Conservation (phyloP, 345 rosid species). For the Mallotus nudiflorus region DNA sequence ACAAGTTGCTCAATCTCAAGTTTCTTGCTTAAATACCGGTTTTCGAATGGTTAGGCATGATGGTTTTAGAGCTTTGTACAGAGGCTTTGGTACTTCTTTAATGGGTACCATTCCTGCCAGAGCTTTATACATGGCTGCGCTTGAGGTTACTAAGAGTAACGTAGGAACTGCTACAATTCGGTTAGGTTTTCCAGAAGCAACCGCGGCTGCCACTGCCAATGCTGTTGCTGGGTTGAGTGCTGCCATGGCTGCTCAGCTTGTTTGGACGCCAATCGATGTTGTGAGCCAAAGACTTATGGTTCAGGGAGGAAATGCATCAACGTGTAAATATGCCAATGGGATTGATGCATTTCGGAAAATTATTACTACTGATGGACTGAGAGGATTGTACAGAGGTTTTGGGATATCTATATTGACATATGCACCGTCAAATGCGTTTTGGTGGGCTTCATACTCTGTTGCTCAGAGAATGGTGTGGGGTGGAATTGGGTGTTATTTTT, state of each 20-base stretch:
- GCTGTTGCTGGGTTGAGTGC: conserved; percentile 82
- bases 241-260: conserved; percentile 90
- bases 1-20: conserved; percentile 61
- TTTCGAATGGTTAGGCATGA: conserved; percentile 56
- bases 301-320: conserved; percentile 51
- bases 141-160: conserved; percentile 83
- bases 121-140: conserved; percentile 82
- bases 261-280: conserved; percentile 96
- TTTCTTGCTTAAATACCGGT: conserved; percentile 55
- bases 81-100: conserved; percentile 89
- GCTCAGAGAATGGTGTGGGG: conserved; percentile 63
- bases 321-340: conserved; percentile 69
- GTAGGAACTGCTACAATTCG: conserved; percentile 67
- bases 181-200: conserved; percentile 68
- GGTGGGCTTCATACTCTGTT: conserved; percentile 90
- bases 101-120: conserved; percentile 94
- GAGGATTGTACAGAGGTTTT: conserved; percentile 83
- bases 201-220: conserved; percentile 69
- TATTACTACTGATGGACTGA: conserved; percentile 53
- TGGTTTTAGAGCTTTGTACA: conserved; percentile 74
- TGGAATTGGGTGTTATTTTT: conserved; percentile 49
- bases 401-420: conserved; percentile 83
- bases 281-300: conserved; percentile 95
- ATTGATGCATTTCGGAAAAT: conserved; percentile 76
- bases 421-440: conserved; percentile 81